phyloP scores from a whole-genome alignment of 805 yeast genomes.

The Danielozyma ontarioensis region DNA sequence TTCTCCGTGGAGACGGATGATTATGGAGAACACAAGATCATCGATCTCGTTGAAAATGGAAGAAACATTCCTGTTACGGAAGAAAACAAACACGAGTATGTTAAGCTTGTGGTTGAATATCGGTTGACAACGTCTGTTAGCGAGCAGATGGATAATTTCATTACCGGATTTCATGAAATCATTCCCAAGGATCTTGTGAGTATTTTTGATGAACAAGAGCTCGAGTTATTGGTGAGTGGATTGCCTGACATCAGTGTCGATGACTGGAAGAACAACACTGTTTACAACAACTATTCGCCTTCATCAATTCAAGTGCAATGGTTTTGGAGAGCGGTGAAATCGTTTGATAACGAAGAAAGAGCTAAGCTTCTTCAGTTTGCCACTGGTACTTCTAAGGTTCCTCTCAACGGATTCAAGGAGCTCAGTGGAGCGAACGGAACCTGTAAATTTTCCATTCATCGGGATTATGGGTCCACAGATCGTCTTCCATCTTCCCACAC shows the following conservation, averaged over 20 bases:
- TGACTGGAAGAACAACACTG: conserved; percentile 90
- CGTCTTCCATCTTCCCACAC: conserved; percentile 95
- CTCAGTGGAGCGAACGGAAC: conserved; percentile 83
- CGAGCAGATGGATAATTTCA: conserved; percentile 82
- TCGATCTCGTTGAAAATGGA: conserved; percentile 83
- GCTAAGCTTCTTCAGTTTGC: conserved; percentile 93
- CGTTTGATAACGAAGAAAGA: conserved; percentile 89
- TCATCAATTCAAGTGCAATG: conserved; percentile 86
- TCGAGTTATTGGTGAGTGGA: conserved; percentile 89
- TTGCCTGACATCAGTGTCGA: conserved; percentile 93
- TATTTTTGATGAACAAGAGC: conserved; percentile 91
- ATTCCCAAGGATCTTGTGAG: conserved; percentile 79
- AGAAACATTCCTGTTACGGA: conserved; percentile 82
- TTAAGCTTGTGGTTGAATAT: conserved; percentile 78
- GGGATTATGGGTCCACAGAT: conserved; percentile 80
- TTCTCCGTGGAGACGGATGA: conserved; percentile 92
- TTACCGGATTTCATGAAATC: conserved; percentile 84
- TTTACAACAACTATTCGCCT: conserved; percentile 74
- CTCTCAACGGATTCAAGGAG: conserved; percentile 88
- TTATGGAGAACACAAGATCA: conserved; percentile 80
- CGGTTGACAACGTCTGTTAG: conserved; percentile 75
- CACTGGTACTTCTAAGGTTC: conserved; percentile 96
- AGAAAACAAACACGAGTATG: conserved; percentile 86
- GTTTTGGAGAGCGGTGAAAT: conserved; percentile 97
- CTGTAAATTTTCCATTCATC: conserved; percentile 81